Base-by-base conservation (phyloP, 495 filamentous ascomycete species). In the Neurospora sp. region DNA sequence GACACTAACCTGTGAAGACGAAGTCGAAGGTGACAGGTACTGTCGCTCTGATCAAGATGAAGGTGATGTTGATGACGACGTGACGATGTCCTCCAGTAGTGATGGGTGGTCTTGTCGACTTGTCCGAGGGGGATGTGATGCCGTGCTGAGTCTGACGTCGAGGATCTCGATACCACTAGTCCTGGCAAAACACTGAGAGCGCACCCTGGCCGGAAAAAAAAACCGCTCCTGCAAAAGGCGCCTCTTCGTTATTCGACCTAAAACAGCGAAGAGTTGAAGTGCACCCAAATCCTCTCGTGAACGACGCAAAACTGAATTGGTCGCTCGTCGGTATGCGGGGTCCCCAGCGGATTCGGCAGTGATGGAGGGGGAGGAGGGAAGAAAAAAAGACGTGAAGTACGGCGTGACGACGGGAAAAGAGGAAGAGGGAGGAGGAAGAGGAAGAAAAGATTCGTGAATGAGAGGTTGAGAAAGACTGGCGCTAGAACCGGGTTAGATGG, bases 301-400 rank as follows among this genome's bases (percentile, higher is more conserved):
- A 81, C 80, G 76, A 81, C 79, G 73, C 80, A 82, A 82, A 82
- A 82, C 61, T 76, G 78, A 82, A 82, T 82, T 82, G 80, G 80
- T 76, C 80, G 79, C 73, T 76, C 75, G 79, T 81, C 77, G 73
- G 74, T 76, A 35, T 73, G 73, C 71, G 76, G 73, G 77, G 72
- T 76, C 71, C 74, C 73, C 73, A 76, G 75, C 70, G 76, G 76
- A 76, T 73, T 77, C 75, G 70, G 73, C 61, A 71, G 72, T 74
- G 74, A 76, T 77, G 42, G 71, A 68, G 59, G 68, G 39, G 68
- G 22, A 59, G 40, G 68, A 70, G 74, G 76, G 73, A 71, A 74
- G 75, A 75, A 65, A 65, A 61, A 65, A 65, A 65, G 53, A 65
- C 53, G 53, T 65, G 53, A 35, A 31, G 74, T 69, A 72, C 73